Evolutionary conservation across 345 rosid species (phyloP), one percentile per base, ranked within the genome.

Genomic region (Acer yangbiense): DNA sequence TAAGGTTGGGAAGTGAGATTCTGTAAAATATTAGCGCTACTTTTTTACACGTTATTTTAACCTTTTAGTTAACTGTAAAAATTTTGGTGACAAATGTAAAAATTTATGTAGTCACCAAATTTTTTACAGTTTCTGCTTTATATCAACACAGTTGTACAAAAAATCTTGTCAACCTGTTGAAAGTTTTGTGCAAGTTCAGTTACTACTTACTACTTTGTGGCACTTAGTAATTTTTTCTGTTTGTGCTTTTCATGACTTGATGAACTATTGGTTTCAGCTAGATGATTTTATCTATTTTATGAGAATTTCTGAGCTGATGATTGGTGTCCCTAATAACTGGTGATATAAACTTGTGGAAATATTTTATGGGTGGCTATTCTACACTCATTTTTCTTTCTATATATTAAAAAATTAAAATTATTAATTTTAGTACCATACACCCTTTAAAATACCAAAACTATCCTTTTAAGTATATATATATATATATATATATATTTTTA

Each of bases 1-100:
- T 62, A 91, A 91, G 68, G 81, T 78, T 75, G 89, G 89, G 39
- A 91, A 87, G 82, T 91, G 86, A 78, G 58, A 61, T 4, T 63
- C 44, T 44, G 21, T n/a, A 9, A 35, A 60, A 17, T 43, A 27
- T 46, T 57, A 23, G 3, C 20, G 29, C 2, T 2, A 14, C 68
- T 69, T 25, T 55, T 57, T 69, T 64, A 64, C 48, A 63, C n/a
- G 13, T 41, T 39, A 9, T 5, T 16, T 48, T 72, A 11, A 27
- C 25, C 17, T 77, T 61, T 65, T 20, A 52, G 12, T n/a, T n/a
- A 7, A 50, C 21, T 52, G 65, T 55, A 55, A 10, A 67, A 35
- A 66, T 32, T 20, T 20, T n/a, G n/a, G n/a, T n/a, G n/a, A n/a
- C n/a, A n/a, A 50, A 39, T 52, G 65, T 55, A 55, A 10, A 67